A percentile compares a stretch with the other conserved stretches of the same genome.
Conservation (phyloP, 441 rosid genomes). For the Capsella rubella region DNA sequence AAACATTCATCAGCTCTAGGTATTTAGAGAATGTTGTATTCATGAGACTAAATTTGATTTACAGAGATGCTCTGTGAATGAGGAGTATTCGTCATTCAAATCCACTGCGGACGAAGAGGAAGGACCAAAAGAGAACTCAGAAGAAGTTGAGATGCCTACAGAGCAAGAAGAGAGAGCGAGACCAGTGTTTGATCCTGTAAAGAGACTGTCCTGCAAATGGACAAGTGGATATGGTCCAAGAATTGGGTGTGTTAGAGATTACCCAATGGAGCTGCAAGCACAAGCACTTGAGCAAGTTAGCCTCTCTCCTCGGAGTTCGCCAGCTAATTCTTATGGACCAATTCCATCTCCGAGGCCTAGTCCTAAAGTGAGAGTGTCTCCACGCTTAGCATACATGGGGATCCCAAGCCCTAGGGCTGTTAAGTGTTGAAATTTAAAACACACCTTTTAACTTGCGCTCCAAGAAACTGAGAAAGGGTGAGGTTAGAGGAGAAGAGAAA, state of each 20-base stretch:
- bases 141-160: constrained; percentile 37
- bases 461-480: constrained; percentile 21
- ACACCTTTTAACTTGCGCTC: constrained; percentile 6
- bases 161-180: constrained; percentile 35
- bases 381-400: constrained; percentile 84
- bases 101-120: constrained; percentile 35
- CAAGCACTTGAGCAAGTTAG: constrained; percentile 78
- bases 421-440: constrained; percentile 24
- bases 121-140: constrained; percentile 20
- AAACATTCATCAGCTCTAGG: not conserved
- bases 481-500: constrained; percentile 21
- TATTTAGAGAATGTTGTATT: not conserved
- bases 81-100: constrained; percentile 44
- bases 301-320: constrained; percentile 64
- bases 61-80: constrained; percentile 46
- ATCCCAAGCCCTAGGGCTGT: constrained; percentile 73
- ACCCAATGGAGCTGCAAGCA: constrained; percentile 67
- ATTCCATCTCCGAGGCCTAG: constrained; percentile 89
- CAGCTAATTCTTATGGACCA: constrained; percentile 51
- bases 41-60: not conserved
- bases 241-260: constrained; percentile 88
- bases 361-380: constrained; percentile 66
- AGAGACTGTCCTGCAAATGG: constrained; percentile 83
- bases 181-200: constrained; percentile 49
- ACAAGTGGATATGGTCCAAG: constrained; percentile 77